Conservation (phyloP, 2,329 filamentous ascomycete genomes). For the Tolypocladium album region DNA sequence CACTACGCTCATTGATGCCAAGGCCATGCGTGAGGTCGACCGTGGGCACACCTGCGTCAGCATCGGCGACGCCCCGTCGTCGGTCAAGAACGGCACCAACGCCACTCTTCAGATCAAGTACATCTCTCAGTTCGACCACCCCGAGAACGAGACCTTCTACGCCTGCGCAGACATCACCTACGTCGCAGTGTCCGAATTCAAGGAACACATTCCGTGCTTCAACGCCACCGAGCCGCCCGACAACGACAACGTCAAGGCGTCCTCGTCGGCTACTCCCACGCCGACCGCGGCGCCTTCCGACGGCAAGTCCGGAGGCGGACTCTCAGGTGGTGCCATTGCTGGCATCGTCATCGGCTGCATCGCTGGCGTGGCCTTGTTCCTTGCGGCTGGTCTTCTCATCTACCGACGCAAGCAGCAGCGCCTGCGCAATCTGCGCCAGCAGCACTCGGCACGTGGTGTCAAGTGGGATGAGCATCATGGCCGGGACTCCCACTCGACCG, state of each 20-base stretch:
- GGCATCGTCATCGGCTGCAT: constrained; percentile 64
- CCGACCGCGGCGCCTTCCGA: constrained; percentile 11
- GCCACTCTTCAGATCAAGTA: constrained; percentile 40
- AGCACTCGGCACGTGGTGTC: constrained; percentile 12
- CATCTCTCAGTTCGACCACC: constrained; percentile 30
- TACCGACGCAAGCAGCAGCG: constrained; percentile 20
- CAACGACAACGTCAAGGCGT: constrained; percentile 6
- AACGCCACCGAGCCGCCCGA: constrained; percentile 23
- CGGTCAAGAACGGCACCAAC: constrained; percentile 27
- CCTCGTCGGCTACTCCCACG: constrained; percentile 3
- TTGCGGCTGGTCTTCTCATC: constrained; percentile 49
- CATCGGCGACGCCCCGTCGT: constrained; percentile 21
- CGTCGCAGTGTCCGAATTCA: constrained; percentile 23
- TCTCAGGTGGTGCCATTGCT: constrained; percentile 62
- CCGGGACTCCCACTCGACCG: constrained; percentile 9
- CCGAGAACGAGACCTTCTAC: constrained; percentile 34
- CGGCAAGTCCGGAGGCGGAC: constrained; percentile 15
- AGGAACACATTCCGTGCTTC: constrained; percentile 27
- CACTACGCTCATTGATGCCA: constrained; percentile 22
- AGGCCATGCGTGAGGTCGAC: constrained; percentile 26
- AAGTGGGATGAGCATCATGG: constrained; percentile 10
- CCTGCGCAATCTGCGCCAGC: constrained; percentile 10
- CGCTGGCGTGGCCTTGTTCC: constrained; percentile 48
- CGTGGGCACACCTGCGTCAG: constrained; percentile 35
- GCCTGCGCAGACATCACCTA: constrained; percentile 38